These are phyloP conservation scores for Syzygium aromaticum DNA, from an alignment of 345 rosid genomes.

Conservation along the genomic window DNA sequence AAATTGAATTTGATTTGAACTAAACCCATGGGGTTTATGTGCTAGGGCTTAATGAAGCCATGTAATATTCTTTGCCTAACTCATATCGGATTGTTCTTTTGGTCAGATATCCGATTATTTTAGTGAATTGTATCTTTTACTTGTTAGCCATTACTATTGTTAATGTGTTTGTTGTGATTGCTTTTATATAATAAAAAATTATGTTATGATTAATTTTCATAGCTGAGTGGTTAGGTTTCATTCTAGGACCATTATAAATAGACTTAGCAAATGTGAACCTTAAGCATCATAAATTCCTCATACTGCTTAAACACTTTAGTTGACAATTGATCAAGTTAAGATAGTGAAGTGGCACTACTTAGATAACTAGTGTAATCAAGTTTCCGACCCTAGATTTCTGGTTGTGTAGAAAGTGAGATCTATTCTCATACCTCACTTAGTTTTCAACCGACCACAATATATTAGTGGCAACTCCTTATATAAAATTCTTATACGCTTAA, in stretches of 20 bases:
- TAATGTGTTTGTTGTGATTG: background rate
- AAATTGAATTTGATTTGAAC: background rate
- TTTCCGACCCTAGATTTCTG: rapidly evolving
- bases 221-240: background rate
- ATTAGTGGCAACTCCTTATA: too few relatives aligned
- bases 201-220: background rate
- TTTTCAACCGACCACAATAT: background rate
- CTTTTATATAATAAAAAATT: background rate
- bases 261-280: background rate
- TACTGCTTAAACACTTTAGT: background rate
- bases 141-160: background rate
- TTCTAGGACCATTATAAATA: background rate
- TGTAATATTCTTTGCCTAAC: background rate
- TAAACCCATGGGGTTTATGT: background rate
- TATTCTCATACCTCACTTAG: background rate
- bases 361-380: background rate
- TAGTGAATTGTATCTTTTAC: too few relatives aligned
- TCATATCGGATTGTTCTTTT: background rate
- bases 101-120: too few relatives aligned
- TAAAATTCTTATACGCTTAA: too few relatives aligned
- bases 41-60: background rate
- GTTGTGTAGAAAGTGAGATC: background rate
- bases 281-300: background rate
- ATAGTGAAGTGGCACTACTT: background rate
- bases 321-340: background rate